Conservation (phyloP, 192 early-diverging fungal genomes). For the Oehlia diaphana region DNA sequence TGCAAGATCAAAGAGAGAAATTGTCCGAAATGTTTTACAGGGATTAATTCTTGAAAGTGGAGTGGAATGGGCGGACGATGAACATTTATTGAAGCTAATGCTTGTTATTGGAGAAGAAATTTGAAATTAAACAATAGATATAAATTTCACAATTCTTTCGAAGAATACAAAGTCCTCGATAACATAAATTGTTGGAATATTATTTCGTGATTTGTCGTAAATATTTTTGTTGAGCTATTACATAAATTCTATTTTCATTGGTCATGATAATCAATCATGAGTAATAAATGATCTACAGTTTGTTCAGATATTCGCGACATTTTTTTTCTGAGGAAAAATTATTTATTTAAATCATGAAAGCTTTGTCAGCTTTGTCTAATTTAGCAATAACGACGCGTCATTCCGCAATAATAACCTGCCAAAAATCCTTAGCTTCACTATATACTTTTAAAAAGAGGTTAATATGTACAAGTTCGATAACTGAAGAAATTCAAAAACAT, state of each 20-base stretch:
- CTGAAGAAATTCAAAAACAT: no score
- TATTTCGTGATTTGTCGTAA: no score
- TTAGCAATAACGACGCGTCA: not conserved
- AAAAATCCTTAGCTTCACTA: not conserved
- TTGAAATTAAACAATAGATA: not conserved
- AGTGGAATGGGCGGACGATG: slow-evolving; percentile 33
- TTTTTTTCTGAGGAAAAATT: no score
- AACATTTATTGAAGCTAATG: slow-evolving; percentile 29
- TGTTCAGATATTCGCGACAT: no score
- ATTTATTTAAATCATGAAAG: not conserved
- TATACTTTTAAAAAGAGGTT: not conserved
- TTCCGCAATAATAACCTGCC: not conserved
- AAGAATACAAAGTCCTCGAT: no score
- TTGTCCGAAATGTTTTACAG: slow-evolving; percentile 32
- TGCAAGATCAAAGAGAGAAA: slow-evolving; percentile 24
- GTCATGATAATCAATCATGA: no score
- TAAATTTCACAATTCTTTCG: no score
- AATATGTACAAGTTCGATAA: not conserved
- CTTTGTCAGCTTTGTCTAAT: not conserved
- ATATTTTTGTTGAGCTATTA: no score
- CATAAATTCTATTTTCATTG: no score
- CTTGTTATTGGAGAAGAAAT: slow-evolving; percentile 32
- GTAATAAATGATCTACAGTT: no score
- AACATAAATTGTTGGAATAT: no score
- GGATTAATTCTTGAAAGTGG: slow-evolving; percentile 40